A percentile compares a stretch with the other conserved stretches of the same genome.
Conservation (phyloP, 2,329 filamentous ascomycete species). For the Colletotrichum falcatum region DNA sequence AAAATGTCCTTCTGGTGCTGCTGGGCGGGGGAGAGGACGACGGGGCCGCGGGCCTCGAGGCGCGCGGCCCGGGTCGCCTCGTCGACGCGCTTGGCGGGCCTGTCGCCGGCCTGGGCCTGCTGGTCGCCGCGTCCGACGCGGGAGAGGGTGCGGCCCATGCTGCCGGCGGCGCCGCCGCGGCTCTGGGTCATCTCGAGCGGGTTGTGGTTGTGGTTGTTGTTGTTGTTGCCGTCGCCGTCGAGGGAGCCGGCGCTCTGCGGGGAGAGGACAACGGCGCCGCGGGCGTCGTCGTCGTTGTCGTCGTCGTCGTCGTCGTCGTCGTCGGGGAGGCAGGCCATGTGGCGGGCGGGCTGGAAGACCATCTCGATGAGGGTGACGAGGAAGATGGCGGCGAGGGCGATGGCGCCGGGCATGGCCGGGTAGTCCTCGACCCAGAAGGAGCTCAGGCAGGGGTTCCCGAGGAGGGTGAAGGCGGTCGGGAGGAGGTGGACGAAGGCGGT, state of each 20-base stretch:
- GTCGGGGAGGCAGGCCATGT: conserved; percentile 39
- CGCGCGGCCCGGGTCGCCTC: conserved; percentile 22
- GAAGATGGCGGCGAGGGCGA: conserved; percentile 83
- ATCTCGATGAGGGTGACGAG: conserved; percentile 86
- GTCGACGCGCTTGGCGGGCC: conserved; percentile 44
- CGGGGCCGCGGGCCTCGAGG: conserved; percentile 5
- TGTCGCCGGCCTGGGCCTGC: neutral
- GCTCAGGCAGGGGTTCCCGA: conserved; percentile 76
- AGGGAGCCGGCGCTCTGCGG: conserved; percentile 34
- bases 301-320: conserved; percentile 41
- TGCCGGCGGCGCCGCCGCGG: conserved; percentile 14
- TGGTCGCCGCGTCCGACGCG: conserved; percentile 24
- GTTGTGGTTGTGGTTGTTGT: neutral
- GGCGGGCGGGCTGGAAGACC: conserved; percentile 63
- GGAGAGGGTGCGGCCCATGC: conserved; percentile 33
- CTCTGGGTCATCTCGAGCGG: conserved; percentile 20
- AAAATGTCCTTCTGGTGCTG: conserved; percentile 74
- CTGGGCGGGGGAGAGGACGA: conserved; percentile 61
- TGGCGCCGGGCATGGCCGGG: conserved; percentile 81
- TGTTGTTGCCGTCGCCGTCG: neutral
- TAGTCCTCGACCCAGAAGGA: conserved; percentile 81
- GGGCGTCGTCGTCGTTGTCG: conserved; percentile 48
- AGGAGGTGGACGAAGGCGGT: conserved; percentile 85
- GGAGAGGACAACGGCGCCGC: no score
- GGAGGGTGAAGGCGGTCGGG: conserved; percentile 72